Evolutionary conservation across 305 asterid species (phyloP).

Genomic region (Fraxinus xanthoxyloides): DNA sequence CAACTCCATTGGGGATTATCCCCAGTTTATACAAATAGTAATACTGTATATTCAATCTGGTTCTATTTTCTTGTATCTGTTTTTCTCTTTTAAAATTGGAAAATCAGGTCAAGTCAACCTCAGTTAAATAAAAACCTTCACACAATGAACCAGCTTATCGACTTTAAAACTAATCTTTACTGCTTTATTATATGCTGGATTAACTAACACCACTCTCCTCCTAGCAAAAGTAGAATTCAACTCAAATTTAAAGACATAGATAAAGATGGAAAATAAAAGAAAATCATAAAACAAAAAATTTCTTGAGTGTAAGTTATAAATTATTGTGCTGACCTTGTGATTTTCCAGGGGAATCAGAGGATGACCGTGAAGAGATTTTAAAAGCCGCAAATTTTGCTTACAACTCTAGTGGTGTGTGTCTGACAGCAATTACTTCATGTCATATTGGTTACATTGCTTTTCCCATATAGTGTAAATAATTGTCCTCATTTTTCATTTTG

Average conservation of each 20-base stretch:
- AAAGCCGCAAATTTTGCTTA: slow-evolving; percentile 71
- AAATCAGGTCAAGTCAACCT: neutral
- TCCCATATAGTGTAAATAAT: slow-evolving; percentile 2
- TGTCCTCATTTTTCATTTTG: slow-evolving; percentile 20
- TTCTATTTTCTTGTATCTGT: neutral
- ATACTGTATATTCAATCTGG: neutral
- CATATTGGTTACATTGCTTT: neutral
- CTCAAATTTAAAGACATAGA: neutral
- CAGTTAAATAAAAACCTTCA: neutral
- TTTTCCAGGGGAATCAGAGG: slow-evolving; percentile 83
- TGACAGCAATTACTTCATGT: slow-evolving; percentile 8
- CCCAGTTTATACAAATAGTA: neutral
- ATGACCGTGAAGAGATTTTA: slow-evolving; percentile 80
- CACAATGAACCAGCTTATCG: slow-evolving; percentile 8
- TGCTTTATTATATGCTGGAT: neutral
- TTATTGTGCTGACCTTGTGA: slow-evolving; percentile 21
- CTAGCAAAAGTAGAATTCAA: neutral
- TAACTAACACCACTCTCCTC: neutral
- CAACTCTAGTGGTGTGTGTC: slow-evolving; percentile 59
- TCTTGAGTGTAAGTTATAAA: neutral
- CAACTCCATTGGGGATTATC: neutral
- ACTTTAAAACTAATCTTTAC: neutral
- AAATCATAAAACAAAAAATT: neutral
- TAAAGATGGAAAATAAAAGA: neutral
- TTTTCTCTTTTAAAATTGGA: neutral